phyloP scores from a whole-genome alignment of 1,284 basidiomycete genomes.

The Tilletia horrida region DNA sequence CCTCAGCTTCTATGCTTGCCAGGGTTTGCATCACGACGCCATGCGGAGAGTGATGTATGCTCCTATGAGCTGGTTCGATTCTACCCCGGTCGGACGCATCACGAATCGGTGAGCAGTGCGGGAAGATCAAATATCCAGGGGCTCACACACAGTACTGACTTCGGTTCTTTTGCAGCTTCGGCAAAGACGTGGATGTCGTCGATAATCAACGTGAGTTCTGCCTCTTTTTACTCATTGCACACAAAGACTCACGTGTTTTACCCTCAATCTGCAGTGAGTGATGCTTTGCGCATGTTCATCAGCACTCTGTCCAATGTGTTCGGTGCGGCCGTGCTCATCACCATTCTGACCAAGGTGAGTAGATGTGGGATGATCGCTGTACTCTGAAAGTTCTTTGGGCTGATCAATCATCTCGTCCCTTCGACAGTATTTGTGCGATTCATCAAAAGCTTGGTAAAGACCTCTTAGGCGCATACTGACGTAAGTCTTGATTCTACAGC shows the following conservation, averaged over 20 bases:
- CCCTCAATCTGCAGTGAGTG: conserved; percentile 19
- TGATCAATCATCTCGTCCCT: not conserved
- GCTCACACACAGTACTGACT: not conserved
- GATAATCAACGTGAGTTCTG: conserved; percentile 65
- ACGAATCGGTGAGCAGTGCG: conserved; percentile 64
- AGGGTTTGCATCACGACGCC: conserved; percentile 64
- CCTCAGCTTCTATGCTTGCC: conserved; percentile 66
- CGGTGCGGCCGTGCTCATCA: conserved; percentile 66
- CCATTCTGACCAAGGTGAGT: conserved; percentile 61
- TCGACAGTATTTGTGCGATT: conserved; percentile 63
- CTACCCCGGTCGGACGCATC: conserved; percentile 77
- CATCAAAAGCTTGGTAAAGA: conserved; percentile 55
- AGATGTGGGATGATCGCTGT: not conserved
- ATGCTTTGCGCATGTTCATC: conserved; percentile 50
- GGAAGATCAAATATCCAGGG: not conserved
- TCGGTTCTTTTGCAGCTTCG: conserved; percentile 51
- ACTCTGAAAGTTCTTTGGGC: not conserved
- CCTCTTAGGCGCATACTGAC: not conserved
- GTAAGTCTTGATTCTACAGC: not conserved
- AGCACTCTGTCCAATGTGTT: conserved; percentile 57
- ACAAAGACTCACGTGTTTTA: not conserved
- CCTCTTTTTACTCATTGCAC: not conserved
- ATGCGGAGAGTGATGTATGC: conserved; percentile 63
- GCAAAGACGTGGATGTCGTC: conserved; percentile 75
- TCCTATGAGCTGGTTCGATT: conserved; percentile 75